Base-by-base conservation (phyloP, 164 flowering plant species). In the Annona squamosa region DNA sequence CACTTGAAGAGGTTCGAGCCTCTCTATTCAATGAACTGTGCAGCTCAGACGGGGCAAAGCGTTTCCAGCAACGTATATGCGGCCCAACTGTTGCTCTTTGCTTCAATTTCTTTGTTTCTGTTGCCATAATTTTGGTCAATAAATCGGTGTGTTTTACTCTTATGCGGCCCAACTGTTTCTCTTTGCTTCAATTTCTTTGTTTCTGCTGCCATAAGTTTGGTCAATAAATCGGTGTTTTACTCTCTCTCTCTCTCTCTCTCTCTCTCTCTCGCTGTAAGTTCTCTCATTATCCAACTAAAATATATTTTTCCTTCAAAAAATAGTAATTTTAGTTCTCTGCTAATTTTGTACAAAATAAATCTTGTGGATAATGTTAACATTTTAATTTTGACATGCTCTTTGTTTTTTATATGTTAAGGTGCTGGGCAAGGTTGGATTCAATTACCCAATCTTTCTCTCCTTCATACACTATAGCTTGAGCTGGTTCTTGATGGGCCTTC, bases 121-220 rank as follows among this genome's bases (percentile, higher is more conserved):
- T 95, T 72, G 85, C 92, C 13, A 95, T 95, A 61, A 95, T 95
- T 67, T 81, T 95, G 90, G 82, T 86, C 83, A 92, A 95, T 84
- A 95, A 92, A 89, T 75, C 90, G 98, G 99, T 95, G 16, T 1
- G 88, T 79, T 43, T 70, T 48, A 56, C 12, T 72, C 59, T 66
- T 89, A 72, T 91, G 87, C 70, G 93, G 91, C 52, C 98, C 99
- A 2, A 81, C 80, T 63, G 84, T 85, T 64, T 96, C 99, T 64
- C 91, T 95, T 48, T 76, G 97, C 5, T 95, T 92, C 84, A 92
- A 95, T 80, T 95, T 95, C 81, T 71, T 92, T 78, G 89, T 91
- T 68, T 87, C 99, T 59, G 90, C 92, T 72, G 85, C 92, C 13
- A 95, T 95, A 61, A 95, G 92, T 67, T 81, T 95, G 90, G 82